These are phyloP conservation scores for Erythrobasidium yunnanense DNA, from an alignment of 768 basidiomycete species.

Conservation along the genomic window DNA sequence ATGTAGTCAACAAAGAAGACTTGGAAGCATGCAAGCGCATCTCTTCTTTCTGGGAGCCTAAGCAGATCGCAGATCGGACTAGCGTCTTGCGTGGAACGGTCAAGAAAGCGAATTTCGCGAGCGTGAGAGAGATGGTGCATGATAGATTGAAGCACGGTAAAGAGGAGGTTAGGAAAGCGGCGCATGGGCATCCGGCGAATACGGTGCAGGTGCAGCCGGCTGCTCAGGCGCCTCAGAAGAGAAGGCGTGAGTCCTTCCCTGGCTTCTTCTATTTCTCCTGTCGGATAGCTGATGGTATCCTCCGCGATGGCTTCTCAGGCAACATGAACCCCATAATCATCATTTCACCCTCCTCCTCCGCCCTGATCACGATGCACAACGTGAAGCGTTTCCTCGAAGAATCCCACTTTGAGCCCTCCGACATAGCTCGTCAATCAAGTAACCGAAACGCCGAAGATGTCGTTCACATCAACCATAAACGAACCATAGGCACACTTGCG, in stretches of 20 bases:
- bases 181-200: too few species aligned
- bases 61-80: slow-evolving; percentile 50
- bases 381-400: slow-evolving; percentile 89
- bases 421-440: slow-evolving; percentile 45
- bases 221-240: too few species aligned
- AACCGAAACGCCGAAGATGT: slow-evolving; percentile 69
- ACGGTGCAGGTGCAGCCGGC: too few species aligned
- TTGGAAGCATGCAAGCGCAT: slow-evolving; percentile 79
- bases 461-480: slow-evolving; percentile 73
- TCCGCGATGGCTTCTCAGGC: slow-evolving; percentile 43
- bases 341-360: slow-evolving; percentile 88
- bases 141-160: slow-evolving; percentile 71
- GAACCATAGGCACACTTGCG: slow-evolving; percentile 41
- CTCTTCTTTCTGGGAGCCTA: slow-evolving; percentile 41
- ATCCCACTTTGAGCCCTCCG: slow-evolving; percentile 51
- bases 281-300: background rate
- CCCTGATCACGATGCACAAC: slow-evolving; percentile 95
- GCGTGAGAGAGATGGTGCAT: slow-evolving; percentile 54
- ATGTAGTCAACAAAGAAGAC: slow-evolving; percentile 66
- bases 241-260: too few species aligned
- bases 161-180: slow-evolving; percentile 42
- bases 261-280: too few species aligned
- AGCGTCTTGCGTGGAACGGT: slow-evolving; percentile 63
- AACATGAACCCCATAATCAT: slow-evolving; percentile 87
- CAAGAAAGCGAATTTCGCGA: slow-evolving; percentile 62